Conservation (phyloP, 2,329 filamentous ascomycete species). For the Paradendryphiella salina region DNA sequence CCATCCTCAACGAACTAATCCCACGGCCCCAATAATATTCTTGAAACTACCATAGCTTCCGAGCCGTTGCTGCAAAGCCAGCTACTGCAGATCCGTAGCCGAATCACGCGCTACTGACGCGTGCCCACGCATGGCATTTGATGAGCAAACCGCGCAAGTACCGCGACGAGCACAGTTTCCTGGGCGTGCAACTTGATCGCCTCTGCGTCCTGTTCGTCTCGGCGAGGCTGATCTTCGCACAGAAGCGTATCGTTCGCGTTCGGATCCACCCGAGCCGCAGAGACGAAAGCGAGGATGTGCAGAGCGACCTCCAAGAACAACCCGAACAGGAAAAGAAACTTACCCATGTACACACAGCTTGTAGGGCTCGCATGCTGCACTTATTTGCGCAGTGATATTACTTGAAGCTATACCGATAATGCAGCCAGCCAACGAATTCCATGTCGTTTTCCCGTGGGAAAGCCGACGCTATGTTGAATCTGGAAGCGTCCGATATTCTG, state of each 20-base stretch:
- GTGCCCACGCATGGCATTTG: slow-evolving; percentile 9
- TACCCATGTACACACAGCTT: not conserved
- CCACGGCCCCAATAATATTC: not conserved
- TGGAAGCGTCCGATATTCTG: slow-evolving; percentile 6
- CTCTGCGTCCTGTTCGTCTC: slow-evolving; percentile 14
- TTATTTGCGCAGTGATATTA: not conserved
- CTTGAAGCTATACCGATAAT: not conserved
- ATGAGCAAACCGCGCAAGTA: not conserved
- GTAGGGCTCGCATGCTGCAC: not conserved
- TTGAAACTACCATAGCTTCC: slow-evolving; percentile 14
- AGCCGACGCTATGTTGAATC: slow-evolving; percentile 11
- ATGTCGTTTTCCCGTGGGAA: slow-evolving; percentile 9
- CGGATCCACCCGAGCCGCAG: slow-evolving; percentile 10
- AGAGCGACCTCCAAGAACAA: not conserved
- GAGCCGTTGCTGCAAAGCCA: slow-evolving; percentile 17
- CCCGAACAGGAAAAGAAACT: not conserved
- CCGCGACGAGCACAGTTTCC: not conserved
- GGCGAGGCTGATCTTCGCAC: slow-evolving; percentile 3
- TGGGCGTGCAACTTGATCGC: slow-evolving; percentile 11
- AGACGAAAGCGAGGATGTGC: not conserved
- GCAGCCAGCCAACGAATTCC: slow-evolving; percentile 6
- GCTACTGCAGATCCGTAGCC: slow-evolving; percentile 15
- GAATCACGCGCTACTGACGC: slow-evolving; percentile 20
- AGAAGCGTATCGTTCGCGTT: slow-evolving; percentile 3
- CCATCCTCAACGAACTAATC: not conserved